Base-by-base conservation (phyloP, 257 asterid species). In the Echium plantagineum region DNA sequence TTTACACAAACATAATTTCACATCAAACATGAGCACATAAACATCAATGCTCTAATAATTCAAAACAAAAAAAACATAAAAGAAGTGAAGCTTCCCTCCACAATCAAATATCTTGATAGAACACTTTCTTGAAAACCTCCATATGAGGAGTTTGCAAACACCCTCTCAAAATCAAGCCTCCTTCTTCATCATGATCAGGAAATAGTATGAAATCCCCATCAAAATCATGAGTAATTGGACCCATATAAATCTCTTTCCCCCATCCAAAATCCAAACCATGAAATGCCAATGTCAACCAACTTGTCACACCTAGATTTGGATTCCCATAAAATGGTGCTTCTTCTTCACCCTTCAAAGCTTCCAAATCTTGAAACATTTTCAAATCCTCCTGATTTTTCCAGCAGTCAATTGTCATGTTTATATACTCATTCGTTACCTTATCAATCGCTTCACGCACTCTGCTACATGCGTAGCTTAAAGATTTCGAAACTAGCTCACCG, bases 271-370 rank as follows among this genome's bases (percentile, higher is more conserved):
- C 63, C 16, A 62, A 58, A 0, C 59, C 68, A 21, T 49, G 22
- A 4, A 70, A 0, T 1, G 70, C 68, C 18, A 74, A 53, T 15
- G 53, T 56, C 5, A 54, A 52, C 80, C 80, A 74, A 17, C 71
- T 66, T 2, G 68, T 66, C 56, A 74, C 49, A 0, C 48, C 55
- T 26, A 74, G 3, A 53, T 67, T 74, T 0, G 80, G 80, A 38
- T 70, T 70, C 15, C 70, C 73, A n/a, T 6, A 69, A 48, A 73
- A 4, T 51, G 17, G 2, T 69, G 74, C 21, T 21, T 12, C 1
- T 63, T 26, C 31, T 56, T 48, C 0, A 69, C 72, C 3, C 5
- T 42, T 42, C 49, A 42, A 42, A 2, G 16, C 49, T 13, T 42
- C 49, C 49, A 42, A 42, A 42, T 42, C 49, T 3, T 42, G 49